Percentiles rank a stretch among this genome's conserved stretches.
phyloP scores from a whole-genome alignment of 2,329 filamentous ascomycete genomes.

The Hirsutella thompsonii region DNA sequence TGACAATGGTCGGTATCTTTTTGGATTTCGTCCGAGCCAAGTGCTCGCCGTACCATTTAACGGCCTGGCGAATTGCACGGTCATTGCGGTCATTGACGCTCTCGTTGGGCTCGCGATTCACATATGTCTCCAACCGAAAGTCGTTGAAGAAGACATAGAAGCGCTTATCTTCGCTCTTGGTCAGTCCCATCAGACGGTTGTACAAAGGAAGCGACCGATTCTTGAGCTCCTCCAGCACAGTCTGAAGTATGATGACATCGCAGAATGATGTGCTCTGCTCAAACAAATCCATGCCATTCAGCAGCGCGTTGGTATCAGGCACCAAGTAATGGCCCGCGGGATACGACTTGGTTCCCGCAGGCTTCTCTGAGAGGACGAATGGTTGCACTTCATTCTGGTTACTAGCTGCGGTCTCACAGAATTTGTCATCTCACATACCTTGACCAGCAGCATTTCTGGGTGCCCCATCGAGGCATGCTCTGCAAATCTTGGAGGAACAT shows the following conservation, averaged over 20 bases:
- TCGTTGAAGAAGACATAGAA: conserved; percentile 99
- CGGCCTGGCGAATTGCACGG: conserved; percentile 72
- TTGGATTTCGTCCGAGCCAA: conserved; percentile 50
- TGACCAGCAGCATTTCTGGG: conserved; percentile 69
- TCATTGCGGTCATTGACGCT: conserved; percentile 96
- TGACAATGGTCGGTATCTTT: conserved; percentile 64
- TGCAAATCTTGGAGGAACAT: conserved; percentile 85
- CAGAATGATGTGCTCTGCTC: conserved; percentile 86
- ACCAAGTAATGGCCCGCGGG: conserved; percentile 86
- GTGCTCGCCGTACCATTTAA: conserved; percentile 84
- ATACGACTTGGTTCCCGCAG: conserved; percentile 70
- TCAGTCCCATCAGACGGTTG: conserved; percentile 80
- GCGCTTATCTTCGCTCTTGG: conserved; percentile 90
- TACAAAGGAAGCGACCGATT: conserved; percentile 91
- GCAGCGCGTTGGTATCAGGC: conserved; percentile 89
- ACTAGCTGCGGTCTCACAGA: conserved; percentile 2
- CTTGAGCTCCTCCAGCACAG: conserved; percentile 88
- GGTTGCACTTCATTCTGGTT: conserved; percentile 44
- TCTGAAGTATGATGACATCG: conserved; percentile 93
- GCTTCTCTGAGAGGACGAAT: conserved; percentile 80
- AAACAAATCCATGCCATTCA: conserved; percentile 95
- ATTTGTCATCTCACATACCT: conserved; percentile 32
- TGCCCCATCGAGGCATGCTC: conserved; percentile 57
- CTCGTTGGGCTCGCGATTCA: conserved; percentile 62
- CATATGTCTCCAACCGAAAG: conserved; percentile 84